These are phyloP conservation scores for Batkoa obscura DNA, from an alignment of 371 early-diverging fungal genomes.

Conservation along the genomic window DNA sequence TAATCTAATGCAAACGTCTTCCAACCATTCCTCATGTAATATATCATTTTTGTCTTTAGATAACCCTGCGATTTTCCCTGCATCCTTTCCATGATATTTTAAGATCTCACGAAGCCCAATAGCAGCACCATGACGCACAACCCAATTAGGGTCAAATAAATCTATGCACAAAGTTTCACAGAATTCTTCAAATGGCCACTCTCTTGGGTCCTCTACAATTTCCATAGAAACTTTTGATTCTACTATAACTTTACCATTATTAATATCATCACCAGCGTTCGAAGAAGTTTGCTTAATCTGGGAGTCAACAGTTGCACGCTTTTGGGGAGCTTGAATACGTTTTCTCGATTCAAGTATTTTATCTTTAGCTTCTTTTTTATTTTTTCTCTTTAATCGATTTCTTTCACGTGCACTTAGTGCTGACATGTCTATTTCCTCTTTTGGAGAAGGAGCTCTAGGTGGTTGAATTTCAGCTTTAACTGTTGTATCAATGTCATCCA, in stretches of 20 bases:
- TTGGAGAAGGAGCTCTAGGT: constrained; percentile 10
- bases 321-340: not conserved
- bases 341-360: not conserved
- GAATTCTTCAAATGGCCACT: constrained; percentile 85
- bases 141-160: constrained; percentile 82
- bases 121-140: constrained; percentile 89
- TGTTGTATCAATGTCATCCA: constrained; percentile 41
- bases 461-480: constrained; percentile 7
- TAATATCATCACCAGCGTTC: too few species aligned
- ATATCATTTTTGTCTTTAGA: constrained; percentile 31
- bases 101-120: constrained; percentile 80
- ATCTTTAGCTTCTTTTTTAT: constrained; percentile 54
- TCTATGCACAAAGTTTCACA: constrained; percentile 79
- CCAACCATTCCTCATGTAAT: constrained; percentile 58
- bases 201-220: constrained; percentile 12
- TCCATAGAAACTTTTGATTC: not conserved
- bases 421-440: constrained; percentile 31
- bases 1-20: constrained; percentile 72
- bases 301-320: not conserved
- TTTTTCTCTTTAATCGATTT: constrained; percentile 70
- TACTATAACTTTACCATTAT: not conserved
- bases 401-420: constrained; percentile 83
- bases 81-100: constrained; percentile 69
- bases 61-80: constrained; percentile 31
- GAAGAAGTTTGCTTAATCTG: not conserved